Base-by-base conservation (phyloP, 23 red algal species). In the Chondrus crispus region DNA sequence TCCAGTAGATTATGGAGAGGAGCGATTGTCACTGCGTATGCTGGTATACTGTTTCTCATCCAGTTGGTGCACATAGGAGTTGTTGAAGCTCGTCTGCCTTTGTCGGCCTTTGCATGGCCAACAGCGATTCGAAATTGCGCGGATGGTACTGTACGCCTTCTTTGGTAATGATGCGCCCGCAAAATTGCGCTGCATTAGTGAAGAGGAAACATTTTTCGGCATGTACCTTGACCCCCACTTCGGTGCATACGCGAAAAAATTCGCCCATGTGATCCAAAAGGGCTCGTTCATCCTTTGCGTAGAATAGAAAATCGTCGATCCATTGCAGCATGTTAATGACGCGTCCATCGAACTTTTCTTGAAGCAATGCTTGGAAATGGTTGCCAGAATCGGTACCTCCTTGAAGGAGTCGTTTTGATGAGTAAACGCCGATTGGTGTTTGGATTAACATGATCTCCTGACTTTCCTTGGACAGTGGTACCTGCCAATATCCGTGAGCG, bases 1-100 rank as follows among this genome's bases (percentile, higher is more conserved):
- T 60, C 47, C 26, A 82, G 51, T 36, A 62, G 48, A 50, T 82
- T 47, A 13, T 58, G 78, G n/a, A 82, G 46, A 28, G 78, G 78
- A 28, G 5, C 48, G 28, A 60, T 38, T 4, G n/a, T n/a, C 55
- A 24, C 40, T 26, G 51, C 46, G 40, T 58, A 82, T 36, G 9
- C 51, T 19, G 45, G 46, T n/a, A 82, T 52, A 30, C 24, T 36
- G n/a, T 52, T 82, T 62, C 78, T 40, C 52, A 82, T 53, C 78
- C 47, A 82, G n/a, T 73, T 37, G 32, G 14, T n/a, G 9, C 82
- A 30, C 53, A 85, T 24, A 85, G 18, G 18, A 85, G 82, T 24
- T 85, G 28, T 58, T 68, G 52, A 6, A 38, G 62, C 8, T 68
- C 54, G 32, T 45, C 55, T 68, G 18, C 82, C 19, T 22, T 64